A percentile compares a stretch with the other conserved stretches of the same genome.
These are phyloP conservation scores for Suillus cothurnatus DNA, from an alignment of 768 basidiomycete species.

Conservation along the genomic window DNA sequence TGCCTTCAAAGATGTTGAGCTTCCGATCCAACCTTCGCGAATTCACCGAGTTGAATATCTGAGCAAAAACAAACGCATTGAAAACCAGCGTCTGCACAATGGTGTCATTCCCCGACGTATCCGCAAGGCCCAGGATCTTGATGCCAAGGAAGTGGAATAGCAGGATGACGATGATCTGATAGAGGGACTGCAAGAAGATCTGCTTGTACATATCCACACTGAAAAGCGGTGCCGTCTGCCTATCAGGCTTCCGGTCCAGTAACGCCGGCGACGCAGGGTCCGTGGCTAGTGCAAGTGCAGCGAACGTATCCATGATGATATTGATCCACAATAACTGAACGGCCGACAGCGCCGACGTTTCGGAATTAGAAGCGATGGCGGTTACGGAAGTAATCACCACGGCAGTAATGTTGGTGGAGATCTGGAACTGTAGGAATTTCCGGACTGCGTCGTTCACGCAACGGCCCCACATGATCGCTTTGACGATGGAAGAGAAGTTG, in stretches of 20 bases:
- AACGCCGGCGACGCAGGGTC: conserved; percentile 85
- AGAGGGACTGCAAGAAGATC: conserved; percentile 86
- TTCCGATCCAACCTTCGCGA: conserved; percentile 83
- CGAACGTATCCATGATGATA: conserved; percentile 99
- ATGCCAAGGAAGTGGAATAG: conserved; percentile 87
- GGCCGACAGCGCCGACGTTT: conserved; percentile 87
- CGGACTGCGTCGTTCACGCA: conserved; percentile 97
- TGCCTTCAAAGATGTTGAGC: conserved; percentile 88
- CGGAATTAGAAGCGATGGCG: conserved; percentile 75
- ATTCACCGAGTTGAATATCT: conserved; percentile 96
- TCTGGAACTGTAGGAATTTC: conserved; percentile 97
- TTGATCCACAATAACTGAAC: conserved; percentile 99
- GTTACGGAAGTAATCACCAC: conserved; percentile 93
- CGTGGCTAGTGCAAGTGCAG: conserved; percentile 95
- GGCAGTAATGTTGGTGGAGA: conserved; percentile 93
- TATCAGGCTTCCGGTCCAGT: conserved; percentile 90
- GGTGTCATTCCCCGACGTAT: conserved; percentile 35
- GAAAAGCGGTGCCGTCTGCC: conserved; percentile 87
- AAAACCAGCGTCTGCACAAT: conserved; percentile 88
- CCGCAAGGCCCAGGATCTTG: conserved; percentile 63
- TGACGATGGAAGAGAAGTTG: conserved; percentile 94
- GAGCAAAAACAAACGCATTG: conserved; percentile 98
- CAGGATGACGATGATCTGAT: conserved; percentile 82
- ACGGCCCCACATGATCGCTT: conserved; percentile 99
- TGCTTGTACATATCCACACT: conserved; percentile 96